Percentiles rank a stretch among this genome's conserved stretches.
These are phyloP conservation scores for Xylaria sp. DNA, from an alignment of 2,329 filamentous ascomycete genomes.

Conservation along the genomic window DNA sequence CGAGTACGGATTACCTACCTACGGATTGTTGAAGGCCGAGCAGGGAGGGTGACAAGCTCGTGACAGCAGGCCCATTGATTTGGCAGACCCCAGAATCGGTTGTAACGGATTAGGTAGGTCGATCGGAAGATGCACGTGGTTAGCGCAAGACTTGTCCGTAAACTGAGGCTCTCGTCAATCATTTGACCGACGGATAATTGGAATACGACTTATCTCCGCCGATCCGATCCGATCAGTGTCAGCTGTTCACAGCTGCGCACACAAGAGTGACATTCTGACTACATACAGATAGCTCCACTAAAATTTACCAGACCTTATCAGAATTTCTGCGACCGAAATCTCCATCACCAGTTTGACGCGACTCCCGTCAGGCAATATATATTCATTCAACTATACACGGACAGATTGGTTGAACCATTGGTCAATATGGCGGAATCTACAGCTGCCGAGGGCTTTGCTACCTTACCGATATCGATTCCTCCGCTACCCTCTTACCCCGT, in stretches of 20 bases:
- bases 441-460: conserved; percentile 57
- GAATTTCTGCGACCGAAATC: not conserved
- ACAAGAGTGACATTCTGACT: not conserved
- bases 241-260: not conserved
- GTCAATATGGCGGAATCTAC: conserved; percentile 33
- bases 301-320: conserved; percentile 3
- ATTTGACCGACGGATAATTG: too few relatives aligned
- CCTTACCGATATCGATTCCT: conserved; percentile 64
- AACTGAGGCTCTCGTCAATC: too few relatives aligned
- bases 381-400: not conserved
- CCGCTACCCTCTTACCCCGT: conserved; percentile 56
- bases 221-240: not conserved
- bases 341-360: not conserved
- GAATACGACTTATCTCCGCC: too few relatives aligned
- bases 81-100: too few relatives aligned
- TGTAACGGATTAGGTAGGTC: too few relatives aligned
- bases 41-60: too few relatives aligned
- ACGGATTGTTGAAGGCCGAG: too few relatives aligned
- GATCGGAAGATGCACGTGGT: too few relatives aligned
- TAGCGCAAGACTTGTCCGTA: too few relatives aligned
- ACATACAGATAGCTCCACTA: conserved; percentile 5
- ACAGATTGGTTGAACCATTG: not conserved
- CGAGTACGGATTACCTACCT: too few relatives aligned
- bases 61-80: too few relatives aligned
- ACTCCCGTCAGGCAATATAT: not conserved